These are phyloP conservation scores for Phytophthora ramorum DNA, from an alignment of 352 stramenopile genomes.

Conservation along the genomic window DNA sequence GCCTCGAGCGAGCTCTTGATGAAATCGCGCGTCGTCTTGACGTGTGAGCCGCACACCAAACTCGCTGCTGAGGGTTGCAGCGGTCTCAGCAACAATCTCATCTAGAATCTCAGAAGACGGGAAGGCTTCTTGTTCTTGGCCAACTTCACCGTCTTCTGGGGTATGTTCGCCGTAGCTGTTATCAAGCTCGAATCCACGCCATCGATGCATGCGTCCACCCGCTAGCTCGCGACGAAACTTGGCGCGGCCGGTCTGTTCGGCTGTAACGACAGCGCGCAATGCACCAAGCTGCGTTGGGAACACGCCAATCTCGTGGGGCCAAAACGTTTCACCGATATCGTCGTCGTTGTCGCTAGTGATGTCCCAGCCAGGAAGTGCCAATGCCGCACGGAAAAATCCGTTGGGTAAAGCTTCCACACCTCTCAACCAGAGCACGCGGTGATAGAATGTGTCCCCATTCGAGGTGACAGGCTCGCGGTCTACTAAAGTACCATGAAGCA, in stretches of 20 bases:
- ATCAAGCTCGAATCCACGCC: conserved; percentile 3
- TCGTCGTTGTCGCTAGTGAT: conserved; percentile 14
- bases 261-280: conserved; percentile 63
- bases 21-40: conserved; percentile 49
- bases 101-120: conserved; percentile 46
- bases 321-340: conserved; percentile 31
- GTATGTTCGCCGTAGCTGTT: not conserved
- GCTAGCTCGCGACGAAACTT: conserved; percentile 57
- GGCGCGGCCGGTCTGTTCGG: conserved; percentile 57
- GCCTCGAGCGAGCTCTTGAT: conserved; percentile 41
- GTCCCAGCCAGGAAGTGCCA: conserved; percentile 47
- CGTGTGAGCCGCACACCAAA: conserved; percentile 49
- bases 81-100: conserved; percentile 59
- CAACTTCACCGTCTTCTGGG: not conserved
- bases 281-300: conserved; percentile 65
- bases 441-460: conserved; percentile 38
- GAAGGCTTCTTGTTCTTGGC: conserved; percentile 34
- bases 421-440: conserved; percentile 74
- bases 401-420: conserved; percentile 72
- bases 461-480: conserved; percentile 22
- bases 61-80: conserved; percentile 47
- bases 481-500: conserved; percentile 59
- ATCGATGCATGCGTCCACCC: conserved; percentile 36
- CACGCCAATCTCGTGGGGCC: conserved; percentile 56
- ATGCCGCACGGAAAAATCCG: conserved; percentile 60